Evolutionary conservation across 164 flowering plant genomes (phyloP).

Genomic region (Pachysandra terminalis): DNA sequence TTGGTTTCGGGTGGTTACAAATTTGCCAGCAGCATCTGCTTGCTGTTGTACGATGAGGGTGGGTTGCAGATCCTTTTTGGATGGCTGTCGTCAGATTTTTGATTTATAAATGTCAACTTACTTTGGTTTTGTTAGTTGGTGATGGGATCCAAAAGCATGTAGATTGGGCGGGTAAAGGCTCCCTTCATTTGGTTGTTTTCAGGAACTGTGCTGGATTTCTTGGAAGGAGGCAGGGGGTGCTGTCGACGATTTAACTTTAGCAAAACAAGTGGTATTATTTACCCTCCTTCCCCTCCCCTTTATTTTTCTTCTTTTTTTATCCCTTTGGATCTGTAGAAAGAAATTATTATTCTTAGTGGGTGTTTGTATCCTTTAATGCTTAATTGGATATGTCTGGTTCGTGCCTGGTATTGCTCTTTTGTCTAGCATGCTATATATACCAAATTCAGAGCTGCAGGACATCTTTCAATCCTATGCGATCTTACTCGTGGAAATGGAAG

Average conservation of each 20-base stretch:
- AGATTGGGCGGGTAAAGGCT: slow-evolving; percentile 22
- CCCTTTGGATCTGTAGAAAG: slow-evolving; percentile 1
- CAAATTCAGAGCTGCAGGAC: too few relatives aligned
- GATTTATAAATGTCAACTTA: slow-evolving; percentile 19
- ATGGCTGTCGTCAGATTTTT: slow-evolving; percentile 18
- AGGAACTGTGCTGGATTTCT: slow-evolving; percentile 12
- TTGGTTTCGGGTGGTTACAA: slow-evolving; percentile 11
- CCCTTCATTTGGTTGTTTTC: slow-evolving; percentile 18
- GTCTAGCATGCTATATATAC: too few relatives aligned
- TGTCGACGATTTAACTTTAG: slow-evolving; percentile 8
- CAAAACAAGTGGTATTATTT: slow-evolving; percentile 22
- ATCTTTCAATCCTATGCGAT: too few relatives aligned
- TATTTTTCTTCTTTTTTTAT: slow-evolving; percentile 5
- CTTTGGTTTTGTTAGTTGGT: slow-evolving; percentile 16
- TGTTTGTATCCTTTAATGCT: too few relatives aligned
- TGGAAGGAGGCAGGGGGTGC: not conserved
- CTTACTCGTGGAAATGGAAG: too few relatives aligned
- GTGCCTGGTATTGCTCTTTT: too few relatives aligned
- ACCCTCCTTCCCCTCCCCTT: not conserved
- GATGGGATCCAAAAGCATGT: slow-evolving; percentile 23
- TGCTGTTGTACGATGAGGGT: slow-evolving; percentile 14
- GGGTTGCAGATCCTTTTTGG: slow-evolving; percentile 5
- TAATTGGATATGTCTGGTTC: too few relatives aligned
- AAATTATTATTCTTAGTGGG: too few relatives aligned
- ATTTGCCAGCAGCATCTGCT: slow-evolving; percentile 17